Base-by-base conservation (phyloP, 2,329 filamentous ascomycete species). In the Onygenales sp. region DNA sequence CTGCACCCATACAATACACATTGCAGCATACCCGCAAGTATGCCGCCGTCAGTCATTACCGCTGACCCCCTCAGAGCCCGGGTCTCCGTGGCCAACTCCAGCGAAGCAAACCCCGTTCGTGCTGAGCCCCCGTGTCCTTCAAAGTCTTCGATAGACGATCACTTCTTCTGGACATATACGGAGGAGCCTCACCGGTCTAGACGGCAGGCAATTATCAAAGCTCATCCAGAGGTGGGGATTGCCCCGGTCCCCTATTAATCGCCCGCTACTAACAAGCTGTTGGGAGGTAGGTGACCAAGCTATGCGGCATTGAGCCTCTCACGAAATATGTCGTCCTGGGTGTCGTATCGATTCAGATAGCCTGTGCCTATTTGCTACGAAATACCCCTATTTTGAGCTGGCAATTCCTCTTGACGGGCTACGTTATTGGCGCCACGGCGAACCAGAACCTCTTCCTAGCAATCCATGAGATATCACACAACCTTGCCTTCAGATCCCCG, bases 401-500 rank as follows among this genome's bases (percentile, higher is more conserved):
- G 80, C 82, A 78, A 59, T 96, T 94, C 76, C 85, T 94, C 78
- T 78, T 85, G 53, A 87, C 90, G 0, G 90, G 89, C 59, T 98
- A 98, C 72, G 75, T 95, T 52, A 79, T 98, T 58, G 93, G 93
- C 54, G 93, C 93, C 33, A 97, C 93, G 0, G 85, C 92, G 52
- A 98, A 97, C 77, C 93, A 98, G 78, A 98, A 98, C 72, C 82
- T 97, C 50, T 98, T 98, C 76, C 84, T 98, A 43, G 90, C 93
- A 55, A 98, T 98, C 66, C 93, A 98, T 75, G 93, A 98, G 74
- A 97, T 98, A 69, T 95, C 89, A 13, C 93, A 98, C 75, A 98
- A 98, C 69, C 78, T 98, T 58, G 93, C 92, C 38, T 97, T 97
- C 78, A 83, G 83, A 60, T 91, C 83, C 31, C 80, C 88, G 1